A percentile compares a stretch with the other conserved stretches of the same genome.
These are phyloP conservation scores for Daphne laureola DNA, from an alignment of 441 rosid species.

Conservation along the genomic window DNA sequence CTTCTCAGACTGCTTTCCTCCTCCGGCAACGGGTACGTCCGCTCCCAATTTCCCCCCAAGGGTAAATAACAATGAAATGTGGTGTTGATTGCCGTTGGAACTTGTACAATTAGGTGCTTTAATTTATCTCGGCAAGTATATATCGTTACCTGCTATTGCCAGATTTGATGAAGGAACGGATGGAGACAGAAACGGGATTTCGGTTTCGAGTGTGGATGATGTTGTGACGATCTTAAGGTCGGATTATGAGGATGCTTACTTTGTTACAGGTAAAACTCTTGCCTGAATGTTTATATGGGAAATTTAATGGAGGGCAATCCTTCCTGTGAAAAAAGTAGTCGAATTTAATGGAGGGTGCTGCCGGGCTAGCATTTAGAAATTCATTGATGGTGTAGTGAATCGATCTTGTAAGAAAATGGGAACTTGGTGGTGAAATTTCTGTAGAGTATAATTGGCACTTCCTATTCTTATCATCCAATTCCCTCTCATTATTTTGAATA, in stretches of 20 bases:
- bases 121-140: not conserved
- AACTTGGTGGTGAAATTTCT: too few species aligned
- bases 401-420: too few species aligned
- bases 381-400: too few species aligned
- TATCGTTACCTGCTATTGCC: slow-evolving; percentile 4
- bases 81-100: too few species aligned
- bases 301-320: not conserved
- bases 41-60: not conserved
- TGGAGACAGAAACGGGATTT: slow-evolving; percentile 18
- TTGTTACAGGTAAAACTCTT: slow-evolving; percentile 56
- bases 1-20: slow-evolving; percentile 52
- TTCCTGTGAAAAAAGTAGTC: not conserved
- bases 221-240: slow-evolving; percentile 40
- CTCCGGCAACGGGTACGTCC: slow-evolving; percentile 27
- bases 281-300: too few species aligned
- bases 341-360: not conserved
- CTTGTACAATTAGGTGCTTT: not conserved
- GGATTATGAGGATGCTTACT: slow-evolving; percentile 77
- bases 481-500: slow-evolving; percentile 11
- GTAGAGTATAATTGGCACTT: too few species aligned
- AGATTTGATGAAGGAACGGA: slow-evolving; percentile 16
- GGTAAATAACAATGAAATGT: not conserved
- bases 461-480: not conserved
- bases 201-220: slow-evolving; percentile 39
- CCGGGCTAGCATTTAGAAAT: not conserved